Conservation (phyloP, 352 stramenopile species). For the Pythium volutum region DNA sequence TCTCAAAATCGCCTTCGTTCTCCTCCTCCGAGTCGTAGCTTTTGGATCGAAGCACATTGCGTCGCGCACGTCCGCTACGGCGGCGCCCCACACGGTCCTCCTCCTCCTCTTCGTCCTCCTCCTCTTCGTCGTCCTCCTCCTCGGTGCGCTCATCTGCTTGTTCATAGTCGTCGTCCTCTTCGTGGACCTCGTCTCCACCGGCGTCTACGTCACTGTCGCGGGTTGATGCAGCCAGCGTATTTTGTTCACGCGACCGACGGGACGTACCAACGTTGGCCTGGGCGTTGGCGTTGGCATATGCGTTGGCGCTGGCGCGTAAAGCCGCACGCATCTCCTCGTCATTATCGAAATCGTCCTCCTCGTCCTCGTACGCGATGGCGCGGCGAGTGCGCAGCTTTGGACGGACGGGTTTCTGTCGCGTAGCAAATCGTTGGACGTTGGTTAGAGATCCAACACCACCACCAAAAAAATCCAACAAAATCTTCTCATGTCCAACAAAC, state of each 20-base stretch:
- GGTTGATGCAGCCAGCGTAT: not conserved
- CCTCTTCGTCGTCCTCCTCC: slow-evolving; percentile 16
- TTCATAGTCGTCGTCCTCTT: slow-evolving; percentile 17
- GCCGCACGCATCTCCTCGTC: slow-evolving; percentile 5
- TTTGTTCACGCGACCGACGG: slow-evolving; percentile 2
- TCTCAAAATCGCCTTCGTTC: slow-evolving; percentile 28
- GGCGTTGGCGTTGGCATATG: slow-evolving; percentile 6
- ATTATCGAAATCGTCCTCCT: slow-evolving; percentile 11
- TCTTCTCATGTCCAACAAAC: not conserved
- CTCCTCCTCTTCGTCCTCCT: slow-evolving; percentile 17
- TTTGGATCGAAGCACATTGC: slow-evolving; percentile 4
- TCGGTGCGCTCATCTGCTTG: slow-evolving; percentile 25
- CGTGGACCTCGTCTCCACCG: slow-evolving; percentile 4
- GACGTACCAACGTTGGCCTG: not conserved
- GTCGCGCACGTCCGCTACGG: slow-evolving; percentile 34
- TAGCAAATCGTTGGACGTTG: slow-evolving; percentile 5
- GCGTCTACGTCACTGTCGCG: slow-evolving; percentile 16
- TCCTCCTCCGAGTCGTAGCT: slow-evolving; percentile 21
- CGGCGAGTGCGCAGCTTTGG: slow-evolving; percentile 44
- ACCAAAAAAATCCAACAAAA: not conserved
- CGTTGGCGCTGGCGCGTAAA: slow-evolving; percentile 5
- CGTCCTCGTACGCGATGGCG: slow-evolving; percentile 10
- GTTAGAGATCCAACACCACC: slow-evolving; percentile 3
- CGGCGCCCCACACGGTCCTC: slow-evolving; percentile 23
- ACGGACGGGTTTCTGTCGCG: slow-evolving; percentile 16